These are phyloP conservation scores for Lupinus albus DNA, from an alignment of 306 rosid genomes.

Conservation along the genomic window DNA sequence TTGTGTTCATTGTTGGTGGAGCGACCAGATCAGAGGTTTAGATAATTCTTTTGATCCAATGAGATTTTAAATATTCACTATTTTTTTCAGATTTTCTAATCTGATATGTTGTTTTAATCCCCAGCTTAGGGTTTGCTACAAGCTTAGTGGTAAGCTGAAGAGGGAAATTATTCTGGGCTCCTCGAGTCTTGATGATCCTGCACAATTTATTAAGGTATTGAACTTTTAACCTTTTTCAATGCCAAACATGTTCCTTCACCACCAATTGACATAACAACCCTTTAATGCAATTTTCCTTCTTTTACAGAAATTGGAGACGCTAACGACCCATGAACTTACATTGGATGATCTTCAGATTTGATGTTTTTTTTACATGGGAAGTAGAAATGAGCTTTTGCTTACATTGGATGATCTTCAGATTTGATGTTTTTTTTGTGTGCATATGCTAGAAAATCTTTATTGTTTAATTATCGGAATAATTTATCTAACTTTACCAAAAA, in stretches of 20 bases:
- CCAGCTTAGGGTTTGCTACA: conserved; percentile 96
- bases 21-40: conserved; percentile 97
- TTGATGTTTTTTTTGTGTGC: conserved; percentile 46
- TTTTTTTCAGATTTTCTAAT: background rate
- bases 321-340: conserved; percentile 65
- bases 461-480: conserved; percentile 13
- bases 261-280: conserved; percentile 25
- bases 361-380: conserved; percentile 37
- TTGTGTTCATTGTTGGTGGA: conserved; percentile 92
- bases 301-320: conserved; percentile 83
- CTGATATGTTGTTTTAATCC: conserved; percentile 36
- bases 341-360: conserved; percentile 88
- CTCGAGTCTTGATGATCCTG: conserved; percentile 90
- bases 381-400: conserved; percentile 33
- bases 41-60: background rate
- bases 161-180: conserved; percentile 95
- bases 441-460: conserved; percentile 26
- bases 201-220: conserved; percentile 79
- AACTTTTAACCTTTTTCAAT: conserved; percentile 12
- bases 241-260: conserved; percentile 16
- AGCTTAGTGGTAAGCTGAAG: conserved; percentile 76
- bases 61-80: conserved; percentile 8
- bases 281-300: conserved; percentile 2
- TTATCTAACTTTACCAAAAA: background rate
- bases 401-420: conserved; percentile 87